These are phyloP conservation scores for Mortierella sp. DNA, from an alignment of 371 early-diverging fungal species.

Conservation along the genomic window DNA sequence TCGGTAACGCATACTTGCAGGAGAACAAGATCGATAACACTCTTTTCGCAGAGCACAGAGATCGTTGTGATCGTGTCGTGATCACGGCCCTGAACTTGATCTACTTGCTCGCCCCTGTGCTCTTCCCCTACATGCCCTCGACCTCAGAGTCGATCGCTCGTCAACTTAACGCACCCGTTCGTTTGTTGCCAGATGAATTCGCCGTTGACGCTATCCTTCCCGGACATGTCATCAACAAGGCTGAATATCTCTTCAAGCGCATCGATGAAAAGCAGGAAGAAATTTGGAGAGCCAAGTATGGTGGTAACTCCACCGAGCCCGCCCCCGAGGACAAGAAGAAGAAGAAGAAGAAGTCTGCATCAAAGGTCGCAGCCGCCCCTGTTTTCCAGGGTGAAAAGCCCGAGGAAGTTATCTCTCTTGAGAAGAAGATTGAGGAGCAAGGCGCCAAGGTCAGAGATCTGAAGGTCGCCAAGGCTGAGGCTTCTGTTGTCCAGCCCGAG, in stretches of 20 bases:
- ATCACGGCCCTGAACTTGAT: slow-evolving; percentile 86
- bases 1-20: slow-evolving; percentile 97
- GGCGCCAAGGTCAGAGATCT: slow-evolving; percentile 66
- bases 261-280: slow-evolving; percentile 89
- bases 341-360: slow-evolving; percentile 56
- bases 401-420: slow-evolving; percentile 59
- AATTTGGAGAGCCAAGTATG: slow-evolving; percentile 77
- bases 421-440: slow-evolving; percentile 63
- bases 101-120: slow-evolving; percentile 88
- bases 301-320: slow-evolving; percentile 63
- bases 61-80: slow-evolving; percentile 91
- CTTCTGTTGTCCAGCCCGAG: slow-evolving; percentile 52
- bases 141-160: slow-evolving; percentile 82
- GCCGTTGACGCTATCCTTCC: slow-evolving; percentile 72
- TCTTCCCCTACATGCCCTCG: slow-evolving; percentile 97
- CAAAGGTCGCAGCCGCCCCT: slow-evolving; percentile 53
- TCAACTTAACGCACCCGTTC: slow-evolving; percentile 86
- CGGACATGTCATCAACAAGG: slow-evolving; percentile 89
- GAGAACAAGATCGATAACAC: slow-evolving; percentile 91
- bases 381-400: slow-evolving; percentile 63
- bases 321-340: slow-evolving; percentile 59
- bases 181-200: slow-evolving; percentile 83
- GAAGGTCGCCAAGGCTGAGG: slow-evolving; percentile 66
- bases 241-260: slow-evolving; percentile 91
- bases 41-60: slow-evolving; percentile 81